Evolutionary conservation across 148 eudicot species (phyloP).

Genomic region (Camellia granthamiana): DNA sequence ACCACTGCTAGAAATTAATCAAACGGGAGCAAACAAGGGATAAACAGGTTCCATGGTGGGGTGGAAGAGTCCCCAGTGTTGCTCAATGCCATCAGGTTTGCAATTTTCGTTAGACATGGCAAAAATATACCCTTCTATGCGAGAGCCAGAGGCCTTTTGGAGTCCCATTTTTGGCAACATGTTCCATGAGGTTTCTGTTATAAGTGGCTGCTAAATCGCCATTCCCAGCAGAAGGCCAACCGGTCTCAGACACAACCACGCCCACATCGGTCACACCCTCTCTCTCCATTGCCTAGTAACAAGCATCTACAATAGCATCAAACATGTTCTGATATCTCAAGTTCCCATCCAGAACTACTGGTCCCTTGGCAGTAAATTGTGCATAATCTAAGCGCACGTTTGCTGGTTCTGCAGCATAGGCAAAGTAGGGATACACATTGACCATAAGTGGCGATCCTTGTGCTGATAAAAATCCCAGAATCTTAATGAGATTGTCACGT

Average conservation of each 20-base stretch:
- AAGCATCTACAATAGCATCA: conserved; percentile 22
- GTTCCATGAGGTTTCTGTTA: conserved; percentile 25
- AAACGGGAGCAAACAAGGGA: neutral
- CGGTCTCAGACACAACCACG: conserved; percentile 31
- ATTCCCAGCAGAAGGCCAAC: conserved; percentile 46
- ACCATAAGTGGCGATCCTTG: conserved; percentile 30
- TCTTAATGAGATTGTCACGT: neutral
- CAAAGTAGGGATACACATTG: conserved; percentile 56
- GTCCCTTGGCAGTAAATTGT: conserved; percentile 19
- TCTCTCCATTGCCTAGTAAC: conserved; percentile 35
- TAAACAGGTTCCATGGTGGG: conserved; percentile 27
- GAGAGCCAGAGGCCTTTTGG: conserved; percentile 27
- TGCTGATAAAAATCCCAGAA: conserved; percentile 21
- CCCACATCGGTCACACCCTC: conserved; percentile 19
- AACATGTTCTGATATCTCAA: conserved; percentile 41
- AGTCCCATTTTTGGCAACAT: conserved; percentile 19
- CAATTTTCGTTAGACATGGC: conserved; percentile 37
- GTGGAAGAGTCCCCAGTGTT: conserved; percentile 30
- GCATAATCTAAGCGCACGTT: conserved; percentile 42
- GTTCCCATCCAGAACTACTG: conserved; percentile 26
- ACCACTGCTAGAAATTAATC: neutral
- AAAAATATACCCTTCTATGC: conserved; percentile 29
- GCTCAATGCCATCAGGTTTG: conserved; percentile 32
- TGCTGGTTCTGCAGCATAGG: conserved; percentile 26
- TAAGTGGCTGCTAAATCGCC: conserved; percentile 30